These are phyloP conservation scores for Penicillium taxi DNA, from an alignment of 495 filamentous ascomycete species.

Conservation along the genomic window DNA sequence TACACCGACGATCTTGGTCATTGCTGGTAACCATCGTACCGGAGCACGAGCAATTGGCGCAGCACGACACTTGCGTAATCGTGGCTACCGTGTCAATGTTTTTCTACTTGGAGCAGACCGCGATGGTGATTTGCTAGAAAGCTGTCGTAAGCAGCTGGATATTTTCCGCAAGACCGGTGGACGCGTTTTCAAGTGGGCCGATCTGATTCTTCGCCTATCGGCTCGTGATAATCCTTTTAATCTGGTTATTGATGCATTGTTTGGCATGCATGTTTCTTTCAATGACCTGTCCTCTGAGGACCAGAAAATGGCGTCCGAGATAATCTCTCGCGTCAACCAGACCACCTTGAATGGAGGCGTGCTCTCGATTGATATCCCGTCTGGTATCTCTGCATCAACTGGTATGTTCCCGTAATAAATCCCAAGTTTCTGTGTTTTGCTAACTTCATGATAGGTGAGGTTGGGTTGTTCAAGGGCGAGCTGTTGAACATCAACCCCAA, in stretches of 20 bases:
- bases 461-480: constrained; percentile 55
- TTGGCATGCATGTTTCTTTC: constrained; percentile 75
- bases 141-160: constrained; percentile 63
- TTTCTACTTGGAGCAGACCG: constrained; percentile 76
- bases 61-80: constrained; percentile 76
- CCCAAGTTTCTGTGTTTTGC: constrained; percentile 19
- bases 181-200: constrained; percentile 51
- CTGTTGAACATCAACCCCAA: constrained; percentile 65
- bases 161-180: constrained; percentile 73
- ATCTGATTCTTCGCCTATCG: constrained; percentile 44
- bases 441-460: constrained; percentile 30
- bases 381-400: constrained; percentile 70
- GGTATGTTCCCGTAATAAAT: constrained; percentile 43
- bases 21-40: constrained; percentile 82
- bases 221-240: constrained; percentile 49
- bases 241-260: constrained; percentile 79
- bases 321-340: constrained; percentile 82
- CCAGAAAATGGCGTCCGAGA: constrained; percentile 70
- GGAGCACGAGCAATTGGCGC: constrained; percentile 79
- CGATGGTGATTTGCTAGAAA: constrained; percentile 64
- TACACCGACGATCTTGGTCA: constrained; percentile 62
- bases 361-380: constrained; percentile 79
- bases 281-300: constrained; percentile 76
- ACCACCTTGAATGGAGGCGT: constrained; percentile 68
- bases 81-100: constrained; percentile 67